A percentile compares a stretch with the other conserved stretches of the same genome.
Evolutionary conservation across 139 green algal genomes (phyloP).

Genomic region (Chlorella sp.): DNA sequence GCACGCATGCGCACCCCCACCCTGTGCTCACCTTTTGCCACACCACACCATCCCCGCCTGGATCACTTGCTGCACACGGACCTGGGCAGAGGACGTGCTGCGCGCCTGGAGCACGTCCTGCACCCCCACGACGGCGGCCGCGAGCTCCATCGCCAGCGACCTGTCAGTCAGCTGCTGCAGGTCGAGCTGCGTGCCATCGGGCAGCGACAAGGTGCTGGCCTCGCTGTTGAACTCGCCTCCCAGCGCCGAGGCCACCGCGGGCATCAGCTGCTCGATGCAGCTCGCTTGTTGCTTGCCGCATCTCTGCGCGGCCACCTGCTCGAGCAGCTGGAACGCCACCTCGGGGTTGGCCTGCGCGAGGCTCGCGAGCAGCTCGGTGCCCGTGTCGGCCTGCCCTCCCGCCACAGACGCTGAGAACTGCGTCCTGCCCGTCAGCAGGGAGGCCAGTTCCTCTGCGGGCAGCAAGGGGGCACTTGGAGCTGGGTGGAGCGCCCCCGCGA

Average conservation of each 20-base stretch:
- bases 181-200: constrained; percentile 10
- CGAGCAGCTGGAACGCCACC: constrained; percentile 9
- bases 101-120: constrained; percentile 1
- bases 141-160: constrained; percentile 29
- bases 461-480: too few species aligned
- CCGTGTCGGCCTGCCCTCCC: not conserved
- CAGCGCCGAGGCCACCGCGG: not conserved
- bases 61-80: too few species aligned
- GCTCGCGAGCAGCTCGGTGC: not conserved
- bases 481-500: too few species aligned
- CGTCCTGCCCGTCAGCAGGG: not conserved
- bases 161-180: constrained; percentile 13
- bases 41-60: too few species aligned
- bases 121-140: constrained; percentile 8
- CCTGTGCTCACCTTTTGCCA: too few species aligned
- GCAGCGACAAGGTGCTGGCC: not conserved
- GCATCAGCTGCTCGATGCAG: not conserved
- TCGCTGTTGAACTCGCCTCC: not conserved
- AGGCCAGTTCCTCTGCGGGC: not conserved
- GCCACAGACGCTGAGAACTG: not conserved
- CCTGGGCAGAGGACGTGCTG: not conserved
- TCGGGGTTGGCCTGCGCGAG: constrained; percentile 15
- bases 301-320: constrained; percentile 3
- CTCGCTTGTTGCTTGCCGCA: not conserved
- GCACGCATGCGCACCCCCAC: not conserved